phyloP scores from a whole-genome alignment of 257 asterid species.

The Mentha longifolia region DNA sequence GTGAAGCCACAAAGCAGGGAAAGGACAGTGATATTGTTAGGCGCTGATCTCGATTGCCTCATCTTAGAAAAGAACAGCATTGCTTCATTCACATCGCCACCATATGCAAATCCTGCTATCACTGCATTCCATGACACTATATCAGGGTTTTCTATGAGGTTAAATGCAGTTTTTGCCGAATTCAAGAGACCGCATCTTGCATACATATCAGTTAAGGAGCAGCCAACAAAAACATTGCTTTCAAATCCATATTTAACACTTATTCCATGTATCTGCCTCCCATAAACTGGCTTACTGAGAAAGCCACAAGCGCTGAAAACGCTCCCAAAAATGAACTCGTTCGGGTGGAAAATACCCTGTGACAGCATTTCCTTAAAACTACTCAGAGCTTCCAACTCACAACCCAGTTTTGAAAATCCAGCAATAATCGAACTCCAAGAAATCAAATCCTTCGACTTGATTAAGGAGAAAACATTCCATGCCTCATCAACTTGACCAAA shows the following conservation, averaged over 20 bases:
- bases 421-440: conserved; percentile 89
- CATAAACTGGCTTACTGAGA: conserved; percentile 53
- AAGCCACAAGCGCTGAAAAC: conserved; percentile 68
- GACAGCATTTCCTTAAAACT: conserved; percentile 66
- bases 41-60: conserved; percentile 53
- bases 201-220: conserved; percentile 81
- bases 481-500: conserved; percentile 53
- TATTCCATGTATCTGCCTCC: conserved; percentile 67
- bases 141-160: conserved; percentile 63
- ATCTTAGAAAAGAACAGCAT: conserved; percentile 55
- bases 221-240: conserved; percentile 59
- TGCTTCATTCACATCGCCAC: conserved; percentile 61
- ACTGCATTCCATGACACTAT: conserved; percentile 74
- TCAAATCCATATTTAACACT: conserved; percentile 60
- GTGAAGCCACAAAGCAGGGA: conserved; percentile 69
- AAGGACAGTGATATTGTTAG: conserved; percentile 68
- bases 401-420: conserved; percentile 73
- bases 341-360: conserved; percentile 48
- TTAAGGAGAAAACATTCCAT: conserved; percentile 45
- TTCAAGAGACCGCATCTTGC: conserved; percentile 64
- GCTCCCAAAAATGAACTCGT: conserved; percentile 72
- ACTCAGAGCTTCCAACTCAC: conserved; percentile 56
- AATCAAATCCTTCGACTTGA: conserved; percentile 61
- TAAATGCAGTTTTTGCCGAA: conserved; percentile 62
- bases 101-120: conserved; percentile 61